A percentile compares a stretch with the other conserved stretches of the same genome.
Conservation (phyloP, 768 basidiomycete species). For the Sporobolomyces pararoseus region DNA sequence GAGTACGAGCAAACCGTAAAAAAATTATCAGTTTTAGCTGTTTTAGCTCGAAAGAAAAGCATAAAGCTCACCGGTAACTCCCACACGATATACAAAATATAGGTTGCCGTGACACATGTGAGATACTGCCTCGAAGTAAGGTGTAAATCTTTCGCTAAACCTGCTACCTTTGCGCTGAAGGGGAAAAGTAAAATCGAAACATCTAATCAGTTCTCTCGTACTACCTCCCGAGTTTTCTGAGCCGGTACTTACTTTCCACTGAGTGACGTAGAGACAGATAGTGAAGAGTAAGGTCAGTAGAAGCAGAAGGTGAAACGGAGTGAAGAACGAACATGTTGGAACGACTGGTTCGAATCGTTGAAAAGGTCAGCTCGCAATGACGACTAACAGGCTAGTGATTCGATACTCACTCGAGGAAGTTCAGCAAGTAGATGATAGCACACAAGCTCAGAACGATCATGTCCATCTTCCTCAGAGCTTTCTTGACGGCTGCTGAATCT, state of each 20-base stretch:
- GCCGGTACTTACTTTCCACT: conserved; percentile 7
- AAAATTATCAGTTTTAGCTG: neutral
- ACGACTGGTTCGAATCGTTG: neutral
- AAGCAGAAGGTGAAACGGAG: neutral
- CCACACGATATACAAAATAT: conserved; percentile 54
- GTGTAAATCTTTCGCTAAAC: neutral
- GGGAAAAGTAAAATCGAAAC: neutral
- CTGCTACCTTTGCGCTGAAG: conserved; percentile 24
- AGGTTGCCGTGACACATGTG: conserved; percentile 48
- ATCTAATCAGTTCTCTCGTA: neutral
- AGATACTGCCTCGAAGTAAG: conserved; percentile 52
- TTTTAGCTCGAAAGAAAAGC: too few relatives aligned
- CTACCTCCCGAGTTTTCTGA: too few relatives aligned
- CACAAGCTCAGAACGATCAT: conserved; percentile 7
- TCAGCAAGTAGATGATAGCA: conserved; percentile 5
- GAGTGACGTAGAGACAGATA: neutral
- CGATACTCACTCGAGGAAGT: conserved; percentile 24
- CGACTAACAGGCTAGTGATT: neutral
- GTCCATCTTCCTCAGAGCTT: conserved; percentile 10
- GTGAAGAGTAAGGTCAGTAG: neutral
- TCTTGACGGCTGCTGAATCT: conserved; percentile 9
- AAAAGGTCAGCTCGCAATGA: neutral
- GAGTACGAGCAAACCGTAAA: neutral
- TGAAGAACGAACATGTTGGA: neutral
- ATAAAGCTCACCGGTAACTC: neutral